Base-by-base conservation (phyloP, 495 filamentous ascomycete species). In the Aspergillus kassunensis region DNA sequence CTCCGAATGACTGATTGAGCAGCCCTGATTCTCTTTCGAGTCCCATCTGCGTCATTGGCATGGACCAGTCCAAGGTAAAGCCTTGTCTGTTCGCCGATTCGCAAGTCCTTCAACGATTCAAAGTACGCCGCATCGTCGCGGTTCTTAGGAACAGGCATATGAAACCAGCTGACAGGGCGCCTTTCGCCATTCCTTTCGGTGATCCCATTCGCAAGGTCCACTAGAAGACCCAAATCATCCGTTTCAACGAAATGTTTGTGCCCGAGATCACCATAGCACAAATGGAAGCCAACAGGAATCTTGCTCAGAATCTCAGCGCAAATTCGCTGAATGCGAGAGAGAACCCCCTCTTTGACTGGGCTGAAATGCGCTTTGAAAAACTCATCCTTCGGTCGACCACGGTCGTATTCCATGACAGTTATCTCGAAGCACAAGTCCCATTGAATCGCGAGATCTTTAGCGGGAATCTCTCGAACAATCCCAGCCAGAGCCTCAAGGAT, bases 211-310 rank as follows among this genome's bases (percentile, higher is more conserved):
- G 67, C 68, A 21, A 75, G 33, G 19, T 65, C 48, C 3, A 72
- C 66, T 19, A 61, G 16, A 7, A 70, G 39, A 3, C 44, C 40
- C 24, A 61, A 42, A 44, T 73, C 64, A 6, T 63, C 46, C 0
- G 75, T 74, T 44, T 77, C 68, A 13, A 73, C 34, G 27, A 71
- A 76, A 60, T 74, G 75, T 36, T 57, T 57, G 48, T 76, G 71
- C 4, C 46, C 49, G 1, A 68, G 45, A 48, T 77, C 73, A 41
- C 74, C 72, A 46, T 77, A 79, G 54, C 74, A 79, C 18, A 77
- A 60, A 55, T 77, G 74, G 33, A 68, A 68, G 8, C 68, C 69
- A 34, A 77, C 21, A 35, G 65, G 62, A 0, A 76, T 66, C 54
- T 67, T 64, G 11, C 43, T 21, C 11, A 61, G 62, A 3, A 76